These are phyloP conservation scores for Fusarium albosuccineum DNA, from an alignment of 2,329 filamentous ascomycete species.

Conservation along the genomic window DNA sequence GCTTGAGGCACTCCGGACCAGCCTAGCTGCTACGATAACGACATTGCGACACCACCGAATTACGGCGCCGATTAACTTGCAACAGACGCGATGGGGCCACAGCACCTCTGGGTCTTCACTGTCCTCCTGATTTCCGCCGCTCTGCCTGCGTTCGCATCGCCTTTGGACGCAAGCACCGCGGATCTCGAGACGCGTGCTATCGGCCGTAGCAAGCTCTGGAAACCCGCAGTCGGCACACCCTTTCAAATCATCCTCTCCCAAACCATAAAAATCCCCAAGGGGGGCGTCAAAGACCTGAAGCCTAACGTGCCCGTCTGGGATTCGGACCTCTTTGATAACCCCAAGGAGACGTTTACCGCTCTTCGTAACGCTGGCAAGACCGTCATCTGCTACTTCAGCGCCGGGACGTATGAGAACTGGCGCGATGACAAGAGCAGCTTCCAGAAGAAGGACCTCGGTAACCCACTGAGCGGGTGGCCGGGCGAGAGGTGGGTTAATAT, in stretches of 20 bases:
- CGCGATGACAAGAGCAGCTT: constrained; percentile 71
- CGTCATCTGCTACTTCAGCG: constrained; percentile 82
- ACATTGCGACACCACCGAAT: no score
- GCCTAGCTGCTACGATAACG: no score
- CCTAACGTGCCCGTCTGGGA: constrained; percentile 65
- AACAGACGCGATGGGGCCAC: no score
- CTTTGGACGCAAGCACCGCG: constrained; percentile 23
- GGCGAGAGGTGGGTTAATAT: constrained; percentile 77
- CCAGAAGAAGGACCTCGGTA: constrained; percentile 66
- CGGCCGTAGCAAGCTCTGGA: constrained; percentile 57
- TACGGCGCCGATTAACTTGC: no score
- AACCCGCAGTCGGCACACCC: constrained; percentile 62
- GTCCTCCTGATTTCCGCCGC: no score
- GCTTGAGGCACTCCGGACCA: no score
- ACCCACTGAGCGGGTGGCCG: constrained; percentile 71
- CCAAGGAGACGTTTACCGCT: constrained; percentile 59
- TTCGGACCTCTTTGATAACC: constrained; percentile 69
- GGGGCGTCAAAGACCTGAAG: constrained; percentile 43
- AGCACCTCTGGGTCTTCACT: no score
- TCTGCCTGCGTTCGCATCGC: no score
- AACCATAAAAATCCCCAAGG: constrained; percentile 58
- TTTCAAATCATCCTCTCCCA: constrained; percentile 73
- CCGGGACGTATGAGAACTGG: constrained; percentile 75
- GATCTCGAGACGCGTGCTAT: constrained; percentile 25
- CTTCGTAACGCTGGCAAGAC: constrained; percentile 69